phyloP scores from a whole-genome alignment of 495 filamentous ascomycete species.

The Aspergillus steynii region DNA sequence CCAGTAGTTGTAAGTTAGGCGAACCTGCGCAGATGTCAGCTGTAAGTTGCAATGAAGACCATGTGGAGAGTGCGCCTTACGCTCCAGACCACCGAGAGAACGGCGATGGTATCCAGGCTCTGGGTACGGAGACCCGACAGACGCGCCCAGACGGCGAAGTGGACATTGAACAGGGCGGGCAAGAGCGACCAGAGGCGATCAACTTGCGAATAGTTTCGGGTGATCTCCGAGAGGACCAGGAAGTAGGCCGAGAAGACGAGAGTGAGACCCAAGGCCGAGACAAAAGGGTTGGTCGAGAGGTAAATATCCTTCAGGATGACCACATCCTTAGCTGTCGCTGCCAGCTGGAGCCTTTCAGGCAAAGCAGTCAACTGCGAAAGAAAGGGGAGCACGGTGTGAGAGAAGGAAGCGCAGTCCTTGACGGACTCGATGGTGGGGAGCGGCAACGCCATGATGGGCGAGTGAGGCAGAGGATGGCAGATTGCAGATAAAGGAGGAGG shows the following conservation, averaged over 20 bases:
- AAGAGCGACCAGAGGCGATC: constrained; percentile 90
- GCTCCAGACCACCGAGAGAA: constrained; percentile 76
- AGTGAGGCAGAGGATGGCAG: not conserved
- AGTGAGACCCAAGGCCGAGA: constrained; percentile 72
- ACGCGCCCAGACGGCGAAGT: constrained; percentile 80
- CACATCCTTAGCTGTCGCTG: constrained; percentile 52
- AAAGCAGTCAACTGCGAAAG: constrained; percentile 75
- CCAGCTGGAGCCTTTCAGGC: constrained; percentile 57
- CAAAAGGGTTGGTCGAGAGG: constrained; percentile 80
- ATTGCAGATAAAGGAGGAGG: constrained; percentile 3
- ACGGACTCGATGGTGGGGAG: constrained; percentile 69
- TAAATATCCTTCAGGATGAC: constrained; percentile 67
- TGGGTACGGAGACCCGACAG: constrained; percentile 68
- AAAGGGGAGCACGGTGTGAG: constrained; percentile 71
- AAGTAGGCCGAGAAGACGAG: constrained; percentile 67
- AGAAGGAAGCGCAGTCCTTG: constrained; percentile 70
- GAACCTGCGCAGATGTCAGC: constrained; percentile 42
- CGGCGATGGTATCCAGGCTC: constrained; percentile 70
- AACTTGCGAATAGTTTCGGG: constrained; percentile 90
- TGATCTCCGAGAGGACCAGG: constrained; percentile 75
- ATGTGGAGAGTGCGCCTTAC: constrained; percentile 46
- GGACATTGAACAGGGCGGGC: constrained; percentile 84
- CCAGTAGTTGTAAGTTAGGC: constrained; percentile 96
- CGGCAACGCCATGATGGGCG: constrained; percentile 52
- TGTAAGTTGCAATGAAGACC: not conserved